phyloP scores from a whole-genome alignment of 2,329 filamentous ascomycete species.

The Cladobotryum protrusum region DNA sequence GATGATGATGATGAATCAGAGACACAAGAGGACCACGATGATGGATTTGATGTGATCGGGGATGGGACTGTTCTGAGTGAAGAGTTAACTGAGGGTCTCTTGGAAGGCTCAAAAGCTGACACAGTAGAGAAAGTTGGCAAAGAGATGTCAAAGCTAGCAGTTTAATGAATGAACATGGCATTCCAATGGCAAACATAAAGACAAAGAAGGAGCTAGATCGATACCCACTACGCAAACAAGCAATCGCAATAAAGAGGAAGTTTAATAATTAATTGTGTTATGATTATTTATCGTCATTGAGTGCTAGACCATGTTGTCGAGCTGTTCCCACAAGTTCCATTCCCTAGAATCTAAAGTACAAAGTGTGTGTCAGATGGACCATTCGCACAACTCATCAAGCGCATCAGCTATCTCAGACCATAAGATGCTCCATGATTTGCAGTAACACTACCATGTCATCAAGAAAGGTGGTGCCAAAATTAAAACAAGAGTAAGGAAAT shows the following conservation, averaged over 20 bases:
- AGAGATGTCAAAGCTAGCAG: slow-evolving; percentile 23
- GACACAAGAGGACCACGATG: not conserved
- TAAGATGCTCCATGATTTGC: slow-evolving; percentile 31
- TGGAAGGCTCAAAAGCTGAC: slow-evolving; percentile 7
- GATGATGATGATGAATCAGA: slow-evolving; percentile 12
- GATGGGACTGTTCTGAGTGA: not conserved
- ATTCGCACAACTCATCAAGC: slow-evolving; percentile 25
- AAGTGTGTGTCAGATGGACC: slow-evolving; percentile 29
- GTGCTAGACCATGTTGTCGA: slow-evolving; percentile 15
- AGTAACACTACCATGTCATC: slow-evolving; percentile 20
- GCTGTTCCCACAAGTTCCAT: slow-evolving; percentile 19
- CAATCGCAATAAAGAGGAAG: too few relatives aligned
- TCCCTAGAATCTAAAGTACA: slow-evolving; percentile 35
- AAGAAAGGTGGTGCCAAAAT: slow-evolving; percentile 18
- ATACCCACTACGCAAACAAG: slow-evolving; percentile 14
- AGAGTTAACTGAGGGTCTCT: not conserved
- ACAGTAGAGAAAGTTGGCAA: slow-evolving; percentile 17
- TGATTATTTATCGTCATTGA: slow-evolving; percentile 18
- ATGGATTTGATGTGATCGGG: not conserved
- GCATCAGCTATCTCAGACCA: slow-evolving; percentile 30
- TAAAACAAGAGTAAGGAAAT: slow-evolving; percentile 7
- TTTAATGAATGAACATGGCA: slow-evolving; percentile 16
- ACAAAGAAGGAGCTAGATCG: too few relatives aligned
- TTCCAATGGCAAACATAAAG: too few relatives aligned
- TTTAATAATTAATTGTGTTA: not conserved